phyloP scores from a whole-genome alignment of 2,329 filamentous ascomycete species.

The Aspergillus costaricaensis region DNA sequence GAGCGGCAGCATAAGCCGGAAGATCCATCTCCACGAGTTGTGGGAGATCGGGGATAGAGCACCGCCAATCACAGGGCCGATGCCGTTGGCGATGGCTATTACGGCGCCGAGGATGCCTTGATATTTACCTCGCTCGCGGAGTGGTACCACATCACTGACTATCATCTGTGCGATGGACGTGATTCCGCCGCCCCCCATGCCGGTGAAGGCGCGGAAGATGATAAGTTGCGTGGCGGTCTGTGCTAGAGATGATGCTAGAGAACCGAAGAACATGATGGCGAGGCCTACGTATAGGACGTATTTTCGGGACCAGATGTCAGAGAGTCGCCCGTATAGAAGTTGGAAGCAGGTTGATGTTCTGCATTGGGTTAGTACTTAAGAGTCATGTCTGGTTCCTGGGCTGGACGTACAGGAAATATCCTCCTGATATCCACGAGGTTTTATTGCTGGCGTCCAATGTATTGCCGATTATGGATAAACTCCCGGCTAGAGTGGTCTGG shows the following conservation, averaged over 20 bases:
- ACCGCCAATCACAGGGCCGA: constrained; percentile 58
- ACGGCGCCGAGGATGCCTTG: constrained; percentile 59
- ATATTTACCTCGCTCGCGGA: constrained; percentile 61
- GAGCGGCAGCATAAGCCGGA: constrained; percentile 57
- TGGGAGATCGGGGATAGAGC: constrained; percentile 49
- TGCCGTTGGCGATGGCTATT: constrained; percentile 56
- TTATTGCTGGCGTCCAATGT: constrained; percentile 53
- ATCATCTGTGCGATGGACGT: constrained; percentile 62
- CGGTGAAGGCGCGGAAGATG: constrained; percentile 61
- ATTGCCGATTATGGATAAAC: constrained; percentile 57
- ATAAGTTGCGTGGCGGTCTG: constrained; percentile 60
- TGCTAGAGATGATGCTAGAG: constrained; percentile 61
- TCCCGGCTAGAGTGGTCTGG: constrained; percentile 59
- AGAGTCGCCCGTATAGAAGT: constrained; percentile 63
- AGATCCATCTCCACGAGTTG: constrained; percentile 57
- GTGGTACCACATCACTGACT: constrained; percentile 61
- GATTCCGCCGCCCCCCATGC: constrained; percentile 63
- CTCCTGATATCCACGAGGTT: constrained; percentile 58
- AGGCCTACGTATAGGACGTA: constrained; percentile 57
- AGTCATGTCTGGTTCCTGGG: background rate
- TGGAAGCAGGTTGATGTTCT: constrained; percentile 70
- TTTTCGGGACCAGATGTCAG: constrained; percentile 64
- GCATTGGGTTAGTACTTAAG: constrained; percentile 68
- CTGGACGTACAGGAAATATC: constrained; percentile 47
- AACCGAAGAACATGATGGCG: constrained; percentile 56